Base-by-base conservation (phyloP, 208 protist genomes). In the Angomonas ambiguus region DNA sequence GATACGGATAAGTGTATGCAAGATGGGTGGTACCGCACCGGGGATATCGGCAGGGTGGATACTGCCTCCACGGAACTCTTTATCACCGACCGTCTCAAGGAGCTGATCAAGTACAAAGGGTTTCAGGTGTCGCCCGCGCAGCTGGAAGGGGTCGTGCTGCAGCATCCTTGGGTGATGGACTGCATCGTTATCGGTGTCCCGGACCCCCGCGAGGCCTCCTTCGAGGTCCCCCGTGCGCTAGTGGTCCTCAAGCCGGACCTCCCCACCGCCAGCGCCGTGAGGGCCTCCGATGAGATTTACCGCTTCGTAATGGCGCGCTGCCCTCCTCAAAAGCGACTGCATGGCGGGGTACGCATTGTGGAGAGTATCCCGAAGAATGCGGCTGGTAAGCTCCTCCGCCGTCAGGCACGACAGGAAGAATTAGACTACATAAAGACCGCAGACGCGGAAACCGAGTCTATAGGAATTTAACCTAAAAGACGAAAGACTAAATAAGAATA, bases 31-130 rank as follows among this genome's bases (percentile, higher is more conserved):
- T 70, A 83, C 45, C 80, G 75, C 53, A 94, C 88, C 18, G 87
- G 88, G 48, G 88, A 94, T 56, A 88, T 94, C 58, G 84, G 77
- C 38, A 59, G 72, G 24, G 62, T 79, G 18, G 81, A 93, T 42
- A 62, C 55, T 1, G 49, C 67, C 8, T 80, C 69, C 2, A 62
- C 69, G 30, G 58, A 82, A 22, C 56, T 82, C 25, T 71, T 69
- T 53, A 85, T 93, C 61, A 72, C 72, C 27, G 89, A 93, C 66
- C 80, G 92, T 55, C 59, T 89, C 49, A 96, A 96, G 72, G 91
- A 96, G 65, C 73, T 96, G 24, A 96, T 96, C 65, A 96, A 96
- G 76, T 85, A 78, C 74, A 96, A 96, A 73, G 91, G 91, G 42
- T 91, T 90, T 51, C 91, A 96, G 79, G 90, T 96, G 11, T 73